phyloP scores from a whole-genome alignment of 805 yeast species.

The Ogataea methylovora region DNA sequence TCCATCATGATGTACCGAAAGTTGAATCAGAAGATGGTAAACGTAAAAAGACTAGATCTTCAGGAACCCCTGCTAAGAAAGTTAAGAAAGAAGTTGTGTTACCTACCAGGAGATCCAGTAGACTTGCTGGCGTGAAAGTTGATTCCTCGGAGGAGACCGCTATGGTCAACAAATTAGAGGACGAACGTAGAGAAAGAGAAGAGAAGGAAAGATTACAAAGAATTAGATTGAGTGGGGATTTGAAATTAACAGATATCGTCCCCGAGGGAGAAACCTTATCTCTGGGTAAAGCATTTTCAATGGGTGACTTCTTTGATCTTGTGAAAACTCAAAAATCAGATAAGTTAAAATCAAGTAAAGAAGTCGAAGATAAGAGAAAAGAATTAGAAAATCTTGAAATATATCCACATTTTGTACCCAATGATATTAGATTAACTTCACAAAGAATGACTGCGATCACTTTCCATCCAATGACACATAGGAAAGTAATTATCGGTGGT shows the following conservation, averaged over 20 bases:
- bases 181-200: slow-evolving; percentile 26
- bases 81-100: slow-evolving; percentile 23
- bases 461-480: slow-evolving; percentile 67
- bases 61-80: slow-evolving; percentile 12
- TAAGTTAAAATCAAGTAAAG: slow-evolving; percentile 25
- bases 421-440: slow-evolving; percentile 60
- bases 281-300: slow-evolving; percentile 47
- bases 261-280: slow-evolving; percentile 13
- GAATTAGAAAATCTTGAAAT: slow-evolving; percentile 45
- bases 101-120: slow-evolving; percentile 70
- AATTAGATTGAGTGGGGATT: slow-evolving; percentile 58
- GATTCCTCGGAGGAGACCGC: slow-evolving; percentile 40
- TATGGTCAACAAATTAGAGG: slow-evolving; percentile 28
- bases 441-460: slow-evolving; percentile 67
- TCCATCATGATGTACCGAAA: slow-evolving; percentile 35
- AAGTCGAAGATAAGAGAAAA: slow-evolving; percentile 40
- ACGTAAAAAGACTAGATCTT: slow-evolving; percentile 7
- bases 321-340: slow-evolving; percentile 28
- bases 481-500: slow-evolving; percentile 71
- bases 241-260: slow-evolving; percentile 54
- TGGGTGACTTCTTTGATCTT: slow-evolving; percentile 64
- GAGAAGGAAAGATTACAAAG: slow-evolving; percentile 40
- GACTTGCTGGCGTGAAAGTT: slow-evolving; percentile 62
- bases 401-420: slow-evolving; percentile 54
- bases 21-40: slow-evolving; percentile 22